These are phyloP conservation scores for Capsella bursapastoris DNA, from an alignment of 345 rosid genomes.

Conservation along the genomic window DNA sequence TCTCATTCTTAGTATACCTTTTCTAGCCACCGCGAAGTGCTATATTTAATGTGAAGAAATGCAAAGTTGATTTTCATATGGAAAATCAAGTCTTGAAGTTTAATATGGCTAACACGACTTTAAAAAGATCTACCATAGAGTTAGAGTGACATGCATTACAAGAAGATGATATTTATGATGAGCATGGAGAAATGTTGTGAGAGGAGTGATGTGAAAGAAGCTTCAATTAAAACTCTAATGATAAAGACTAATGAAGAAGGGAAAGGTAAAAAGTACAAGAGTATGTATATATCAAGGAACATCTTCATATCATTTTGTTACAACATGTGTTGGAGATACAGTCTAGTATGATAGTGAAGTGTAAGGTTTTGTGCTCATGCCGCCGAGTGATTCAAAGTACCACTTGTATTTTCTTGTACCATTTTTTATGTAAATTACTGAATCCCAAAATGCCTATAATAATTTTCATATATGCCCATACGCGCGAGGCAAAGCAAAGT, in stretches of 20 bases:
- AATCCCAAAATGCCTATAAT: conserved; percentile 16
- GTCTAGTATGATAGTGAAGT: neutral
- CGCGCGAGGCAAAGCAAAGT: conserved; percentile 25
- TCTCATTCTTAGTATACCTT: neutral
- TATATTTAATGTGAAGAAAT: neutral
- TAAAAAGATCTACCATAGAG: too few relatives aligned
- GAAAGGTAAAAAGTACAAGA: neutral
- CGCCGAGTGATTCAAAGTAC: neutral
- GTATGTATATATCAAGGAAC: neutral
- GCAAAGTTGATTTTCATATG: neutral
- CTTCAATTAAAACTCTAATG: neutral
- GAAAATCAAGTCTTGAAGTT: neutral
- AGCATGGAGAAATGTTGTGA: neutral
- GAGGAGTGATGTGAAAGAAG: neutral
- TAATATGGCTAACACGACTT: neutral
- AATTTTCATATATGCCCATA: conserved; percentile 5
- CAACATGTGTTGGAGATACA: neutral
- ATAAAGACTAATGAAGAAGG: neutral
- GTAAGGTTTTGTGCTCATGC: neutral
- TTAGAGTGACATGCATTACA: neutral
- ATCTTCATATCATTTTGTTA: neutral
- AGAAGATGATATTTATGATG: neutral
- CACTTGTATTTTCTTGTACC: neutral
- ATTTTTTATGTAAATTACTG: neutral
- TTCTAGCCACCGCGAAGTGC: neutral